Evolutionary conservation across 805 yeast species (phyloP).

Genomic region (Kluyveromyces siamensis): DNA sequence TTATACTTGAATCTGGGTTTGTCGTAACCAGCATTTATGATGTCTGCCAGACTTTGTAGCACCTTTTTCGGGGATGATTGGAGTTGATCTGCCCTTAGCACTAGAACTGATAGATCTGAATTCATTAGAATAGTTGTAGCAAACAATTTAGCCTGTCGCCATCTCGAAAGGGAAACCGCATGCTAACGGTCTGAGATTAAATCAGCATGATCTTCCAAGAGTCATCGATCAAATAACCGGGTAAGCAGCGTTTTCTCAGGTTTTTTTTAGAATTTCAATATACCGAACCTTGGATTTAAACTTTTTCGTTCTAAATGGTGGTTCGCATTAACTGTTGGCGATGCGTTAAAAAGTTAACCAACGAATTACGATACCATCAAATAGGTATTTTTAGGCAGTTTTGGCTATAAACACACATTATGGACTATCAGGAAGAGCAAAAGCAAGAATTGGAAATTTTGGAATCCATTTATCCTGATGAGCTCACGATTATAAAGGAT

Average conservation of each 20-base stretch:
- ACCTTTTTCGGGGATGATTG: neutral
- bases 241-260: no score
- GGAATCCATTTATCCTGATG: constrained; percentile 91
- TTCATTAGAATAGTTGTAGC: neutral
- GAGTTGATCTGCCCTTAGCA: neutral
- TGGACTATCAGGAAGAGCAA: constrained; percentile 82
- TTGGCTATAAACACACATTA: constrained; percentile 15
- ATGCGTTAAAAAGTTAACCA: no score
- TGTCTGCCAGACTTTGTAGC: constrained; percentile 2
- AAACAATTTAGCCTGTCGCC: neutral
- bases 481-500: constrained; percentile 38
- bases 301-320: no score
- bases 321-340: no score
- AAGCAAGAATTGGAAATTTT: constrained; percentile 82
- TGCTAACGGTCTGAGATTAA: no score
- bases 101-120: neutral
- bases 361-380: no score
- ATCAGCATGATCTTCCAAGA: no score
- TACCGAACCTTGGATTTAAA: no score
- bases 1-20: constrained; percentile 38
- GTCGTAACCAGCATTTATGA: constrained; percentile 43
- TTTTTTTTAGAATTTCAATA: no score
- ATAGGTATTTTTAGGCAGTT: neutral
- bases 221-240: no score
- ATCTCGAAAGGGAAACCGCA: neutral